Base-by-base conservation (phyloP, 1,284 basidiomycete species). In the Ganoderma resinaceum region DNA sequence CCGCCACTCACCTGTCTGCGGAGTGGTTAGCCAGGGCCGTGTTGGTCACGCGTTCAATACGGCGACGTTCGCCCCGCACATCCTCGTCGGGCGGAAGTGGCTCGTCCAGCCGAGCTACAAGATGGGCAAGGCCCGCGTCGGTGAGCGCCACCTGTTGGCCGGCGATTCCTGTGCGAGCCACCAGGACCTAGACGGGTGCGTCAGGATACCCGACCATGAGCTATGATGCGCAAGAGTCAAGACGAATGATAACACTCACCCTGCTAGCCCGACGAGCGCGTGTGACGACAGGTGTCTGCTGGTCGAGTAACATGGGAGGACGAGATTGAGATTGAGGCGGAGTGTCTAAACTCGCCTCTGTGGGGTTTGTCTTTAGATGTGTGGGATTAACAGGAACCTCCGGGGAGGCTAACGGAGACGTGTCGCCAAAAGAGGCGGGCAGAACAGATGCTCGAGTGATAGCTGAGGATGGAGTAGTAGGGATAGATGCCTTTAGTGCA, bases 91-190 rank as follows among this genome's bases (percentile, higher is more conserved):
- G 52, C 59, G 18, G 58, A 23, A 9, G 53, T 8, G 18, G 46
- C 38, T 7, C 12, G n/a, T 53, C 55, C n/a, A 70, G 43, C 46
- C 55, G 58, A 9, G 63, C 66, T 2, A 63, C 67, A 1, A 53
- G 65, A 20, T 63, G 62, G 2, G 68, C 67, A 20, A 68, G 66
- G 16, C 70, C 70, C 18, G 49, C 43, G 31, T 37, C 49, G 0
- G 67, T 71, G 7, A 71, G 38, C 14, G 59, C 20, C n/a, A 71
- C 40, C 23, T 65, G 67, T 12, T 62, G 62, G 18, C 67, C 65
- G 4, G 43, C 42, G 14, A 71, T 52, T 1, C 70, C 65, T 7
- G 60, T 35, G 9, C 65, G 60, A 20, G 40, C 38, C 3, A 71
- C 60, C 1, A 71, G n/a, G 7, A 65, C 23, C 70, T 71, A 40